A percentile compares a stretch with the other conserved stretches of the same genome.
These are phyloP conservation scores for Ganoderma multipileum DNA, from an alignment of 1,284 basidiomycete species.

Conservation along the genomic window DNA sequence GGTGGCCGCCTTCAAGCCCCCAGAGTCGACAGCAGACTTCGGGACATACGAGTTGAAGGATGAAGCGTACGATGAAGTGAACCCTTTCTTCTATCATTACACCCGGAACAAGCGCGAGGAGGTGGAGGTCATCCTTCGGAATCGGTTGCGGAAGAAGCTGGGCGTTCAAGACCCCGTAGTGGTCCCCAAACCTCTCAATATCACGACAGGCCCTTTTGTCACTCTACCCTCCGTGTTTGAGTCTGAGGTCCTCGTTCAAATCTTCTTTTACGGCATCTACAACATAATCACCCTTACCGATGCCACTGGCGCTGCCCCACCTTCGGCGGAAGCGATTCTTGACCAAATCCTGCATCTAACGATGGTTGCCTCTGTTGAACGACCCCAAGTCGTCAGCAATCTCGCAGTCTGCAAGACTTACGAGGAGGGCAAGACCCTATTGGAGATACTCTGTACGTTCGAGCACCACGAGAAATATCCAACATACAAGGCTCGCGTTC, in stretches of 20 bases:
- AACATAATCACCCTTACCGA: conserved; percentile 73
- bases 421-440: conserved; percentile 66
- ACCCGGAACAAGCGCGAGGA: conserved; percentile 94
- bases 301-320: conserved; percentile 60
- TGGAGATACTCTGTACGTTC: conserved; percentile 77
- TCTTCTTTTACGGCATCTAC: conserved; percentile 80
- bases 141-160: conserved; percentile 72
- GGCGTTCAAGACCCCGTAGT: conserved; percentile 74
- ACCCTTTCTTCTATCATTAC: conserved; percentile 97
- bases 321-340: conserved; percentile 86
- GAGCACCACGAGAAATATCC: conserved; percentile 80
- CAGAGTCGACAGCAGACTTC: conserved; percentile 79
- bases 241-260: conserved; percentile 72
- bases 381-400: conserved; percentile 66
- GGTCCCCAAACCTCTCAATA: conserved; percentile 72
- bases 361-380: conserved; percentile 83
- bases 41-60: conserved; percentile 92
- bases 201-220: conserved; percentile 73
- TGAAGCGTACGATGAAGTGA: conserved; percentile 86
- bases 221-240: conserved; percentile 66
- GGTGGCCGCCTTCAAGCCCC: conserved; percentile 86
- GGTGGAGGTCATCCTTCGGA: conserved; percentile 83
- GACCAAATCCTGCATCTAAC: conserved; percentile 89
- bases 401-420: conserved; percentile 61
- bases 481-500: conserved; percentile 70